Evolutionary conservation across 2,329 filamentous ascomycete genomes (phyloP), one percentile per base, ranked within the genome.

Genomic region (Elsinoe fawcettii): DNA sequence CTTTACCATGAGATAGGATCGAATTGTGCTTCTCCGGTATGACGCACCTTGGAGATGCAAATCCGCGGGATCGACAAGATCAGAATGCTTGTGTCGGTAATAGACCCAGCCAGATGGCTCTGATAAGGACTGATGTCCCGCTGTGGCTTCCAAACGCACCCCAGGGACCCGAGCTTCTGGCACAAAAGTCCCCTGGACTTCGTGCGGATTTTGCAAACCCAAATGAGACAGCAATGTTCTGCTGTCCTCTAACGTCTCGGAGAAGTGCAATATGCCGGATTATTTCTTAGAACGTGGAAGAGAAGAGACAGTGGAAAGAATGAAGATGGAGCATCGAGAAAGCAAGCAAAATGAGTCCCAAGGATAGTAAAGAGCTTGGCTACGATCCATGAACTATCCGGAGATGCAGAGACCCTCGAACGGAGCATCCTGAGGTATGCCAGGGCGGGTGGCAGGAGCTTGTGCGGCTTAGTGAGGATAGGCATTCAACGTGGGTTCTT

Each of bases 51-150:
- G 14, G 30, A 53, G 49, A 36, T 36, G 32, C 49, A 53, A 36
- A 25, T 53, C 49, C 49, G 49, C 49, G 49, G 49, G 49, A 53
- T 53, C 49, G 30, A 53, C 49, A 37, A 30, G 14, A 4, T 32
- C 49, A 37, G 49, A 39, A 25, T 53, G 49, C 30, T 53, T 53
- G 12, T 36, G 30, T 18, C 32, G 7, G 20, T 5, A n/a, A n/a
- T 27, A 16, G 25, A 18, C 16, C 49, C 30, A 34, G 25, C 49
- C 49, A 53, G 34, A 12, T 18, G 41, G 41, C 41, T 46, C 41
- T 23, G 41, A 46, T 46, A 46, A 46, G 41, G 22, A 18, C 14
- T 12, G 6, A 12, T 14, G n/a, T 23, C 41, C 34, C 34, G 34
- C 34, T 37, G 34, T n/a, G 14, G 20, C 41, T 46, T 18, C n/a